Evolutionary conservation across 176 grass and related monocot genomes (phyloP), one percentile per base, ranked within the genome.

Genomic region (Bolboschoenus planiculmis): DNA sequence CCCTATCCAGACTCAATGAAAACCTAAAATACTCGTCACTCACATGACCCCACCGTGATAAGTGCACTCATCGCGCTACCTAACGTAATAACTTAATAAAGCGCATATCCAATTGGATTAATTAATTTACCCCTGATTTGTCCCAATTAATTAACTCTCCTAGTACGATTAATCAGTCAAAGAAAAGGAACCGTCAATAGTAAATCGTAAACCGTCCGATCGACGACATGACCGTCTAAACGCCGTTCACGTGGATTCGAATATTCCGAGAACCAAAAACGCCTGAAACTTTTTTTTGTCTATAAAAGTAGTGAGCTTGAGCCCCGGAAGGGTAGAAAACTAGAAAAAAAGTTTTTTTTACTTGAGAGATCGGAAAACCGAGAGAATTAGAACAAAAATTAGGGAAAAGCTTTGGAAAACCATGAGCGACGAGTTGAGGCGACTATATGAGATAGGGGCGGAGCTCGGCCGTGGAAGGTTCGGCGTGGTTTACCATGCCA

Each of bases 381-480:
- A 18, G 29, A 66, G 29, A 83, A 85, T n/a, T n/a, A 53, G n/a
- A n/a, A n/a, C n/a, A n/a, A 7, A 70, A 50, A 5, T 44, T 79
- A 29, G 15, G 15, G 43, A 3, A 18, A 81, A 80, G 60, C 21
- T 2, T 62, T 54, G 54, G 46, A 53, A 20, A 84, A 74, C 13
- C 10, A 96, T 96, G 93, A 92, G 85, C 42, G 84, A 34, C 48
- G 90, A 89, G 23, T 87, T 96, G 83, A 90, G 73, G 34, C 81
- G 83, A 78, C 78, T 92, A 54, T 96, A 92, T 88, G 87, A 96
- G 85, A 89, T 96, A 18, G 88, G 84, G 39, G 83, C 81, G 85
- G 93, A 96, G 90, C 65, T 96, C 75, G 93, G 93, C 1, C 90
- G 93, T 20, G 93, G 93, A 18, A 82, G 93, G 66, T 96, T 96